Percentiles rank a stretch among this genome's conserved stretches.
Evolutionary conservation across 768 basidiomycete species (phyloP).

Genomic region (Saitozyma podzolica): DNA sequence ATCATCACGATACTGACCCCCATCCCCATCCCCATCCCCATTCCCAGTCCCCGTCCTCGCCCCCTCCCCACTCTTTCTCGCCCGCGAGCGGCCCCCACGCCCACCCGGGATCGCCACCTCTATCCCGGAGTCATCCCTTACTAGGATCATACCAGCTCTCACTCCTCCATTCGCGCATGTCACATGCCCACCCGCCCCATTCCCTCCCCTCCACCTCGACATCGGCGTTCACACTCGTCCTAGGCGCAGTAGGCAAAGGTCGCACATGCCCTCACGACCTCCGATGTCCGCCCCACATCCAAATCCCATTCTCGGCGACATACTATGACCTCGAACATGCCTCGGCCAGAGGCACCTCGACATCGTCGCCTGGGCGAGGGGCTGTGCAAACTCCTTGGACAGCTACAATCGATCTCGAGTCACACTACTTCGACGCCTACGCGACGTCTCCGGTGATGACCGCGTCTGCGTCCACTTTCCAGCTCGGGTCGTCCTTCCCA

Average conservation of each 20-base stretch:
- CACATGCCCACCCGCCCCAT: constrained; percentile 44
- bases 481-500: too few relatives aligned
- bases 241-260: constrained; percentile 30
- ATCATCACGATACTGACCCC: not conserved
- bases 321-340: constrained; percentile 42
- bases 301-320: constrained; percentile 42
- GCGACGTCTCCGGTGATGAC: not conserved
- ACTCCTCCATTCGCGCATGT: constrained; percentile 51
- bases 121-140: constrained; percentile 46
- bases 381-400: constrained; percentile 45
- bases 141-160: constrained; percentile 51
- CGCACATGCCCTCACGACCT: constrained; percentile 31
- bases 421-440: constrained; percentile 27
- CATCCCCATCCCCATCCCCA: constrained; percentile 1
- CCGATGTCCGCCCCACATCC: constrained; percentile 28
- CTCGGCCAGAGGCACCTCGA: constrained; percentile 4
- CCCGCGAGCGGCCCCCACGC: not conserved
- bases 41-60: not conserved
- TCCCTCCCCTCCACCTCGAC: constrained; percentile 23
- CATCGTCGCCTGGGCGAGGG: not conserved
- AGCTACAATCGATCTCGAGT: constrained; percentile 43
- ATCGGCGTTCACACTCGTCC: constrained; percentile 33
- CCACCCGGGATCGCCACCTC: constrained; percentile 21
- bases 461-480: too few relatives aligned
- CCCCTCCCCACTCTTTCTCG: not conserved